Conservation (phyloP, 202 grass and related monocot species). For the Schoenoplectus tabernaemontani region DNA sequence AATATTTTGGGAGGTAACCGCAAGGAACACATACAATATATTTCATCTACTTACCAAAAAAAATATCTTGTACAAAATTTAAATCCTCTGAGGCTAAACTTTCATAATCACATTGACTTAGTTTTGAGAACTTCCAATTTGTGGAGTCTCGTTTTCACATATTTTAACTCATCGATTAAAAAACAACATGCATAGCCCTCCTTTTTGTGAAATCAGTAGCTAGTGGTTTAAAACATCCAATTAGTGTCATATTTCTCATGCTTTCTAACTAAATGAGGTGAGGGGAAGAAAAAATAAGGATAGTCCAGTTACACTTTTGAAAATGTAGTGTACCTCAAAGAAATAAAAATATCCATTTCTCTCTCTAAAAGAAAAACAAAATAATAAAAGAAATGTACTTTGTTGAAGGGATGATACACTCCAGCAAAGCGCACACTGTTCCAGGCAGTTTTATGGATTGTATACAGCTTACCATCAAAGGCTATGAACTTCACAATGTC, state of each 20-base stretch:
- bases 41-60: neutral
- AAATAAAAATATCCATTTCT: neutral
- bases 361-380: neutral
- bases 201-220: neutral
- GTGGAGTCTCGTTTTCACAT: neutral
- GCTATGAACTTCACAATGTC: conserved; percentile 56
- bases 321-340: neutral
- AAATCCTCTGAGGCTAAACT: neutral
- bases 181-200: neutral
- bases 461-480: conserved; percentile 45
- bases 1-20: neutral
- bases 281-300: neutral
- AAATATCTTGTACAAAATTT: neutral
- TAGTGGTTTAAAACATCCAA: neutral
- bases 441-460: conserved; percentile 55
- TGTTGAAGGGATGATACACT: conserved; percentile 38
- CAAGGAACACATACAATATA: neutral
- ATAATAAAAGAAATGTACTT: neutral
- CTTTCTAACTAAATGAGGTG: neutral
- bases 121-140: neutral
- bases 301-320: neutral
- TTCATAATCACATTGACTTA: neutral
- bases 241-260: neutral
- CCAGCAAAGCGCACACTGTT: conserved; percentile 48
- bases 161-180: neutral